Conservation (phyloP, 2,329 filamentous ascomycete species). For the Periglandula ipomoeae region DNA sequence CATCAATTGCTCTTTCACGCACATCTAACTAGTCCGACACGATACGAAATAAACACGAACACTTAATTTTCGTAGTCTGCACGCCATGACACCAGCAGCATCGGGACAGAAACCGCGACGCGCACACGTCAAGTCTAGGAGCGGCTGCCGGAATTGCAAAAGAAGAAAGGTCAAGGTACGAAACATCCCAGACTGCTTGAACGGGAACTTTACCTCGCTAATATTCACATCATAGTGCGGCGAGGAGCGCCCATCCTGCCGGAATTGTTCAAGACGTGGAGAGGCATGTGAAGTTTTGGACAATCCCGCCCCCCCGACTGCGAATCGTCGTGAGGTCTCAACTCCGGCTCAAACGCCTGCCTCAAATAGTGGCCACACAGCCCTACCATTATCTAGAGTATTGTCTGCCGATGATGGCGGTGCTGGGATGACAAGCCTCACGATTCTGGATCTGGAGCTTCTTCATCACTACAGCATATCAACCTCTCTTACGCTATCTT, state of each 20-base stretch:
- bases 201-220: not conserved
- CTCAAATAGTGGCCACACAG: not conserved
- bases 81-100: not conserved
- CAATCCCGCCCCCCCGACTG: not conserved
- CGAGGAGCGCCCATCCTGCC: not conserved
- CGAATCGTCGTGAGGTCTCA: not conserved
- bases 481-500: too few species aligned
- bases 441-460: not conserved
- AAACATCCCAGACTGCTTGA: not conserved
- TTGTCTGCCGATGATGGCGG: not conserved
- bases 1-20: not conserved
- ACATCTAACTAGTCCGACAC: not conserved
- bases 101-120: not conserved
- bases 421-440: not conserved
- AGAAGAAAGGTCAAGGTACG: not conserved
- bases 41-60: not conserved
- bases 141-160: not conserved
- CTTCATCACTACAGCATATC: not conserved
- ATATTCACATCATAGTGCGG: not conserved
- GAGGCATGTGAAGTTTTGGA: not conserved
- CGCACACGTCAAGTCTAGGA: not conserved
- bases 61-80: not conserved
- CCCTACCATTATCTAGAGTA: not conserved
- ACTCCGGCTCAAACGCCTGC: not conserved
- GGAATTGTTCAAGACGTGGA: not conserved